Percentiles rank a stretch among this genome's conserved stretches.
Conservation (phyloP, 1,139 yeast genomes). For the Saccharomyces hybrid region DNA sequence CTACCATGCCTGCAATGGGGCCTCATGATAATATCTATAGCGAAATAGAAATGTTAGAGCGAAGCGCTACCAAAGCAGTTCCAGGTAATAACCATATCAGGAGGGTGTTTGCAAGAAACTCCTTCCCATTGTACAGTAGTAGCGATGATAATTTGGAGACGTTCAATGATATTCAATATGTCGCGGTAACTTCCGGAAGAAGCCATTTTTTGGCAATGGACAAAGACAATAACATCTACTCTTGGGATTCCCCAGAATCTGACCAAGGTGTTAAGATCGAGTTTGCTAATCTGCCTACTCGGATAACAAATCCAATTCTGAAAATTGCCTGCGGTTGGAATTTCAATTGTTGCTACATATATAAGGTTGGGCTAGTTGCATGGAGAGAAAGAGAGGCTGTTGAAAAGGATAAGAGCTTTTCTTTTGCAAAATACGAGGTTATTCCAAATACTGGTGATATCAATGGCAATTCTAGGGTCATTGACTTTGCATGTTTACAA, state of each 20-base stretch:
- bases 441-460: conserved; percentile 37
- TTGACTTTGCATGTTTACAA: conserved; percentile 51
- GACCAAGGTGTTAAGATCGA: conserved; percentile 42
- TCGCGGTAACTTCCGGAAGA: conserved; percentile 59
- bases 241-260: conserved; percentile 51
- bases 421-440: conserved; percentile 37
- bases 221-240: conserved; percentile 43
- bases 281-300: conserved; percentile 32
- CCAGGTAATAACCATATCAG: conserved; percentile 25
- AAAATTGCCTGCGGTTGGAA: conserved; percentile 69
- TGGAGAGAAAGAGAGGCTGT: conserved; percentile 48
- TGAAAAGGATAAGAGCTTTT: conserved; percentile 22
- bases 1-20: conserved; percentile 6
- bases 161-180: conserved; percentile 32
- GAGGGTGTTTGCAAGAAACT: conserved; percentile 26
- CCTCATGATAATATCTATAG: conserved; percentile 28
- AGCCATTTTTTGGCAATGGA: conserved; percentile 60
- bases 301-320: conserved; percentile 31
- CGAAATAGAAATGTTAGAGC: conserved; percentile 19
- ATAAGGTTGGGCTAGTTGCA: conserved; percentile 47
- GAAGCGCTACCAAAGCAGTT: conserved; percentile 15
- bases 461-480: conserved; percentile 33
- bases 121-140: conserved; percentile 16
- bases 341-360: conserved; percentile 45
- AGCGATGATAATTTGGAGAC: conserved; percentile 9